Conservation (phyloP, 148 eudicot genomes). For the Fagopyrum tataricum region DNA sequence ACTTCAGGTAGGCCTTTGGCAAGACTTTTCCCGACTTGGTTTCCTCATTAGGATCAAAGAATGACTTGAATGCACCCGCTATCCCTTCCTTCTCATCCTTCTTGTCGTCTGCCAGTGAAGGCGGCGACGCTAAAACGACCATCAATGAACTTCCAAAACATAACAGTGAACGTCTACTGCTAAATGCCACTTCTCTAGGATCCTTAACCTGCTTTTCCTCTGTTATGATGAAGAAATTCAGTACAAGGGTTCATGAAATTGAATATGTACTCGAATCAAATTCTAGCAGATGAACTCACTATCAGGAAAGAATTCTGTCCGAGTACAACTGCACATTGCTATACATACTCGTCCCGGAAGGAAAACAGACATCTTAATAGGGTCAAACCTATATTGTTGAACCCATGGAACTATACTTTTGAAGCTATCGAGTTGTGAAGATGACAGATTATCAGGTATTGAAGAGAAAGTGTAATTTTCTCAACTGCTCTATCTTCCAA, state of each 20-base stretch:
- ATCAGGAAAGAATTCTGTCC: not conserved
- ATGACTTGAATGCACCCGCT: constrained; percentile 50
- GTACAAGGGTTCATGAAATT: not conserved
- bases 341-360: not conserved
- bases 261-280: not conserved
- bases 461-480: not conserved
- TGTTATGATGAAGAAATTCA: constrained; percentile 21
- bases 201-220: constrained; percentile 31
- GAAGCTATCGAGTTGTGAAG: not conserved
- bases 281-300: not conserved
- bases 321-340: constrained; percentile 1
- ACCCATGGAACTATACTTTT: not conserved
- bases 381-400: not conserved
- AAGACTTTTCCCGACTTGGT: constrained; percentile 80
- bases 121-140: constrained; percentile 25
- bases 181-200: constrained; percentile 19
- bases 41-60: constrained; percentile 81
- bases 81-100: constrained; percentile 36
- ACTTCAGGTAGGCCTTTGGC: constrained; percentile 86
- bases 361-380: constrained; percentile 8
- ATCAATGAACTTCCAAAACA: constrained; percentile 28
- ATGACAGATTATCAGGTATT: not conserved
- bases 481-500: not conserved
- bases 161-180: constrained; percentile 32
- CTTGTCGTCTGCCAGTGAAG: constrained; percentile 51